Conservation (phyloP, 257 asterid genomes). For the Datura wrightii region DNA sequence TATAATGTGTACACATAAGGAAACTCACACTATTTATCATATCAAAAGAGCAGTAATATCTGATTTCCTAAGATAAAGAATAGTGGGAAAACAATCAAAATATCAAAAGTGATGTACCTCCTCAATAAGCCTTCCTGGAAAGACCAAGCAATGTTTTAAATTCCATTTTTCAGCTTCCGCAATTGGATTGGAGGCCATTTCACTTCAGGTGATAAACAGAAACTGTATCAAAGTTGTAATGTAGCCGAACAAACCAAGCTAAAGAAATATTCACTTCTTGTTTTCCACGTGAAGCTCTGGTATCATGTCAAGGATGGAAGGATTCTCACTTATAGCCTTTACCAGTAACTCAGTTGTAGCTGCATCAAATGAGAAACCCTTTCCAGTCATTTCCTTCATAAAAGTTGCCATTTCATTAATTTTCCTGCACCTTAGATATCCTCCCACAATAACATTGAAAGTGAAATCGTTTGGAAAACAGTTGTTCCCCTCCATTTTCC, state of each 20-base stretch:
- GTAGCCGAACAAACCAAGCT: neutral
- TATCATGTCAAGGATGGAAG: neutral
- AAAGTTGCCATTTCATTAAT: neutral
- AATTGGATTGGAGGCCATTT: neutral
- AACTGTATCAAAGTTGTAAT: neutral
- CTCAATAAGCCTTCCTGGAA: neutral
- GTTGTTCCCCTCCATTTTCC: neutral
- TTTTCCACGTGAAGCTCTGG: neutral
- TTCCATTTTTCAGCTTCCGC: neutral
- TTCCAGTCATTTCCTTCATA: no score
- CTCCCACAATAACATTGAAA: neutral
- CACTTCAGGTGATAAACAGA: neutral
- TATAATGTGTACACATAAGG: no score
- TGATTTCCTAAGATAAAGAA: no score
- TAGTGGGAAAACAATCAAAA: no score
- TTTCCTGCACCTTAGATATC: neutral
- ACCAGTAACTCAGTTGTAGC: no score
- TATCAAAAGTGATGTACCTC: neutral
- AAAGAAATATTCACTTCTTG: neutral
- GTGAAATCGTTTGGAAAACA: neutral
- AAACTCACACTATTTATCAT: no score
- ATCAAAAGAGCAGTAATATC: no score
- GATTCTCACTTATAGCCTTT: neutral
- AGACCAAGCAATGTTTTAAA: neutral
- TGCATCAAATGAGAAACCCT: no score